phyloP scores from a whole-genome alignment of 768 basidiomycete genomes.

The Trametes elegans region DNA sequence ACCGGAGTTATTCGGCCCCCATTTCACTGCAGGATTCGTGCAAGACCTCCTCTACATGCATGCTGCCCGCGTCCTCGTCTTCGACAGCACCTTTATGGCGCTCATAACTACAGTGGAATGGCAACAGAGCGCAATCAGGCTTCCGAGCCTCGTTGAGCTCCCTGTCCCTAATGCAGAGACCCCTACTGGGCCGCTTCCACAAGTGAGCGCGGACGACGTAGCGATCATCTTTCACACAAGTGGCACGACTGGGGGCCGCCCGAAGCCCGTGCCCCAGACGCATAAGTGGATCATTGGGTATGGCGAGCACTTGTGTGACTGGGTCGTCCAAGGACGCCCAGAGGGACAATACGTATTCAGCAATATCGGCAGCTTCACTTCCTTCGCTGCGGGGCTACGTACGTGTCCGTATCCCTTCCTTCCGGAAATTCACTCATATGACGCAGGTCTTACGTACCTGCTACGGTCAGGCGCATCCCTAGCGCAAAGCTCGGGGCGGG shows the following conservation, averaged over 20 bases:
- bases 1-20: constrained; percentile 25
- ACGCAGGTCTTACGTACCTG: constrained; percentile 8
- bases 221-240: constrained; percentile 31
- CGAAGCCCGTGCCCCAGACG: constrained; percentile 28
- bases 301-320: constrained; percentile 11
- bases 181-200: background rate
- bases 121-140: background rate
- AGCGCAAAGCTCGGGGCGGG: constrained; percentile 14
- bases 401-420: background rate
- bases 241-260: constrained; percentile 28
- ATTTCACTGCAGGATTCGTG: constrained; percentile 17
- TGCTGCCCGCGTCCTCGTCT: constrained; percentile 9
- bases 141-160: constrained; percentile 1
- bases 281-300: constrained; percentile 19
- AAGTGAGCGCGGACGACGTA: constrained; percentile 19
- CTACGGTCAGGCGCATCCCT: constrained; percentile 14
- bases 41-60: constrained; percentile 16
- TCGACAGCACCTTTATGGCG: background rate
- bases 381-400: constrained; percentile 19
- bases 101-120: background rate
- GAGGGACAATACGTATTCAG: constrained; percentile 16
- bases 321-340: constrained; percentile 11
- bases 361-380: constrained; percentile 22
- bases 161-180: background rate
- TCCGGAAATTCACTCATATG: background rate